Evolutionary conservation across 1,284 basidiomycete species (phyloP), one percentile per base, ranked within the genome.

Genomic region (Microbotryum lychnidis-dioicae): DNA sequence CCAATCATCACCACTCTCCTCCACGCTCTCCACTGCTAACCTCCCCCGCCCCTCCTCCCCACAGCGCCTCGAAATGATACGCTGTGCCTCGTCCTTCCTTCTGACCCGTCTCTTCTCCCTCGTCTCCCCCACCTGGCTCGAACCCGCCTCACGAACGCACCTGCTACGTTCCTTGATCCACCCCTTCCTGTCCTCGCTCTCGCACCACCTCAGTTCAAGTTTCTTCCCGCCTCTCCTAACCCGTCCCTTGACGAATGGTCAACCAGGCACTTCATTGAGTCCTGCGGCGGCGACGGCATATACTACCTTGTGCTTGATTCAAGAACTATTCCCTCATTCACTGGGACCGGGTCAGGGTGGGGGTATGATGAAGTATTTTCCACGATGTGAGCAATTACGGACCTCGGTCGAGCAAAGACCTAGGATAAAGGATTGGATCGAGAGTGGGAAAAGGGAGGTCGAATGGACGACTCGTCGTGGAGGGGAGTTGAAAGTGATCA

Each of bases 11-110:
- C 27, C 4, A 27, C 5, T 27, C 27, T 27, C 27, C 27, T 27
- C 27, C 27, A 6, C 27, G 27, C 27, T 27, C 27, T 27, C 16
- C 37, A 42, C 37, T 42, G 6, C 5, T 27, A 27, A 27, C 27
- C 27, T 18, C 12, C 12, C 12, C 23, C 23, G n/a, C 23, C 37
- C 16, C 37, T 18, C 37, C 37, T 18, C 14, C 37, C 37, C 37
- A 42, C 37, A 42, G 37, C 53, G 53, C 12, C 53, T 54, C 21
- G 53, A 54, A 54, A 54, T 54, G 53, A 23, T 54, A 21, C 53
- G 53, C 10, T 42, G 29, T 5, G 31, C 53, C 23, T 37, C 53
- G 9, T 20, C 53, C 31, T 21, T 37, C 14, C 42, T 54, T 4
- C 31, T 54, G 37, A 29, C 20, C 27, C 53, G 31, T 37, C 31